Percentiles rank a stretch among this genome's conserved stretches.
Conservation (phyloP, 2,329 filamentous ascomycete genomes). For the Colletotrichum musicola region DNA sequence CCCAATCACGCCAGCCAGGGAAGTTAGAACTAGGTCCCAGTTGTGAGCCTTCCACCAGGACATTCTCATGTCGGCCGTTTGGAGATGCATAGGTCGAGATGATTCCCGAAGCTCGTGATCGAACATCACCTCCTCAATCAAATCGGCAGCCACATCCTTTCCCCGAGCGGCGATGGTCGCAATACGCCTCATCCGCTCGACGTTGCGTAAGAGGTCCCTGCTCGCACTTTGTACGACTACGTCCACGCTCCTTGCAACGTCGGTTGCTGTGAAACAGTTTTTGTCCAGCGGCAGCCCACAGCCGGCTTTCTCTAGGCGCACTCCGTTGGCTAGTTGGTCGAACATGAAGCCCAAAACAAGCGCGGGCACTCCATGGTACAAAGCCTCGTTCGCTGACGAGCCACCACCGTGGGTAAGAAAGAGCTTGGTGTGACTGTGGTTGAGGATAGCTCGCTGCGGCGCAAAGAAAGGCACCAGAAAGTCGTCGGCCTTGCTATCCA, state of each 20-base stretch:
- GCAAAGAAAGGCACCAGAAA: constrained; percentile 52
- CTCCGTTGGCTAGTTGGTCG: constrained; percentile 55
- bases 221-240: constrained; percentile 46
- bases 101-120: constrained; percentile 47
- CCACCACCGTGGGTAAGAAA: constrained; percentile 57
- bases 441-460: constrained; percentile 57
- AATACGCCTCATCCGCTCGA: constrained; percentile 53
- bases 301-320: constrained; percentile 51
- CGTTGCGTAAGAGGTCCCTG: constrained; percentile 48
- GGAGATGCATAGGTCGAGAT: constrained; percentile 55
- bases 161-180: constrained; percentile 51
- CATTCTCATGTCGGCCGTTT: constrained; percentile 59
- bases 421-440: constrained; percentile 48
- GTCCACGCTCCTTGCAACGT: constrained; percentile 46
- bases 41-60: too few species aligned
- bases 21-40: too few species aligned
- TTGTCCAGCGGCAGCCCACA: constrained; percentile 53
- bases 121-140: constrained; percentile 56
- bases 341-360: constrained; percentile 54
- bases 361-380: constrained; percentile 54
- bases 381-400: constrained; percentile 55
- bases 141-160: constrained; percentile 54
- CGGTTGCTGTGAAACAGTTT: constrained; percentile 47
- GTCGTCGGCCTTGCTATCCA: constrained; percentile 45
- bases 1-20: too few species aligned